These are phyloP conservation scores for Picea abies DNA, from an alignment of 83 land plant species.

Conservation along the genomic window DNA sequence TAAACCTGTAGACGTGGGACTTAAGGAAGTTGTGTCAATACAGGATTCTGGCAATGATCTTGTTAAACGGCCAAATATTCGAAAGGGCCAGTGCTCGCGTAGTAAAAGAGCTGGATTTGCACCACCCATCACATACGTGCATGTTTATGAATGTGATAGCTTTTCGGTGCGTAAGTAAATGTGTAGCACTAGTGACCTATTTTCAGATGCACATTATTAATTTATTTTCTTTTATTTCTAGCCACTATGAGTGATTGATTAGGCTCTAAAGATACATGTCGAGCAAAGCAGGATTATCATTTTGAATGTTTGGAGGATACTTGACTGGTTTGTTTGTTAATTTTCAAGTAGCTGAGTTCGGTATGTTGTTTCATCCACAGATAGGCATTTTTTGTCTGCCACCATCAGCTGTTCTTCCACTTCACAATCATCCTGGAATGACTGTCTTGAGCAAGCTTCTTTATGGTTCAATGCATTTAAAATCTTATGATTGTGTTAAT, in stretches of 20 bases:
- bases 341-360: background rate
- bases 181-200: background rate
- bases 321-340: background rate
- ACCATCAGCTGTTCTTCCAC: slow-evolving; percentile 74
- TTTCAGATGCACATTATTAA: background rate
- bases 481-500: slow-evolving; percentile 71
- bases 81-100: slow-evolving; percentile 6
- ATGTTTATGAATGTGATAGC: slow-evolving; percentile 49
- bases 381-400: slow-evolving; percentile 90
- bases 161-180: slow-evolving; percentile 59
- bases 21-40: slow-evolving; percentile 15
- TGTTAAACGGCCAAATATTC: slow-evolving; percentile 2
- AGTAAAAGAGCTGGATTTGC: slow-evolving; percentile 6
- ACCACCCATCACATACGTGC: slow-evolving; percentile 32
- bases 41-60: background rate
- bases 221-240: background rate
- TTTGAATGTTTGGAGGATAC: background rate
- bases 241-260: background rate
- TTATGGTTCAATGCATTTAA: slow-evolving; percentile 63
- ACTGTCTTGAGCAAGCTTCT: slow-evolving; percentile 68
- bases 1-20: slow-evolving; percentile 17
- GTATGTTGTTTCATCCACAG: slow-evolving; percentile 35
- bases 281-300: background rate
- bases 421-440: slow-evolving; percentile 78
- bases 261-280: background rate